Conservation (phyloP, 2,329 filamentous ascomycete genomes). For the Alternaria incomplexa region DNA sequence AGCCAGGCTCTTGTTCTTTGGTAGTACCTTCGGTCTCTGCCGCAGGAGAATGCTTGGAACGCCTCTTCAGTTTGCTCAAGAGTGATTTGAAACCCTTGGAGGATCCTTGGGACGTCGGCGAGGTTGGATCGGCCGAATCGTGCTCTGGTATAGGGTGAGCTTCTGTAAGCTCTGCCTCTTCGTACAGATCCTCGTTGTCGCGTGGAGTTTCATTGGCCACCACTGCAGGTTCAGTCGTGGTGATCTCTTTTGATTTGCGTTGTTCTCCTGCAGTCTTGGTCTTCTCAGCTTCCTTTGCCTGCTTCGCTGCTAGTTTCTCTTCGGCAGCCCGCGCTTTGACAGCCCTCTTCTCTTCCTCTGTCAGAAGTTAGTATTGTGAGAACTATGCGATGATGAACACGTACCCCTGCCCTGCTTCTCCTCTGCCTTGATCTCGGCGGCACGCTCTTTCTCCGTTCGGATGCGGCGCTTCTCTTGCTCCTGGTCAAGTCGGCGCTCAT, state of each 20-base stretch:
- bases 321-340: constrained; percentile 58
- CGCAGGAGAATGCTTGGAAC: constrained; percentile 39
- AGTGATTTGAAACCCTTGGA: constrained; percentile 47
- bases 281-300: constrained; percentile 53
- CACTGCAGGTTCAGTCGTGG: constrained; percentile 14
- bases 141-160: constrained; percentile 9
- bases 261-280: constrained; percentile 62
- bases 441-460: constrained; percentile 60
- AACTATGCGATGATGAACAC: constrained; percentile 23
- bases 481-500: constrained; percentile 67
- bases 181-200: constrained; percentile 28
- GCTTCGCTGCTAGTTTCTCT: constrained; percentile 51
- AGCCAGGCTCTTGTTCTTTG: constrained; percentile 42
- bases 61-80: constrained; percentile 48
- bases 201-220: constrained; percentile 4
- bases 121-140: constrained; percentile 19
- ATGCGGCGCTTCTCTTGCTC: constrained; percentile 69
- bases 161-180: constrained; percentile 19
- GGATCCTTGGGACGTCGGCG: constrained; percentile 36
- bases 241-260: constrained; percentile 54
- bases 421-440: constrained; percentile 54
- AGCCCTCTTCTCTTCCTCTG: constrained; percentile 62
- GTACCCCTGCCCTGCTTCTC: constrained; percentile 63
- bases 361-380: constrained; percentile 28
- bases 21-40: constrained; percentile 15